Evolutionary conservation across 305 asterid species (phyloP).

Genomic region (Andrographis paniculata): DNA sequence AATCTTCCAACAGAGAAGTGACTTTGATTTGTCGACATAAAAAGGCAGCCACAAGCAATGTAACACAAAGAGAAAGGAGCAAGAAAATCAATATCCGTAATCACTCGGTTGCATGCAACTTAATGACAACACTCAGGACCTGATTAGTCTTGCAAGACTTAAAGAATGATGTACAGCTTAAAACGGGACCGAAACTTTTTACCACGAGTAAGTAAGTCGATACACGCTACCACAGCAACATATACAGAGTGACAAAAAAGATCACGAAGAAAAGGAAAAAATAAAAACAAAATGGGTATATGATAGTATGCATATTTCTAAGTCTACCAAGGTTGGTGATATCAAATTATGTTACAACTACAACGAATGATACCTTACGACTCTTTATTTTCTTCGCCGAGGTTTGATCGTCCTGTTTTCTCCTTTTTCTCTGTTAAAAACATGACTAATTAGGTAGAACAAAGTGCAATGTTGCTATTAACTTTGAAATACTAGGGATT

Average conservation of each 20-base stretch:
- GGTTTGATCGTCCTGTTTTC: constrained; percentile 67
- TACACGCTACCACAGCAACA: constrained; percentile 1
- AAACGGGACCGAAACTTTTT: not conserved
- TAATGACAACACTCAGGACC: constrained; percentile 9
- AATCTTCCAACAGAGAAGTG: not conserved
- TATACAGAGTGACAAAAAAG: not conserved
- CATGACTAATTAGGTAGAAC: constrained; percentile 20
- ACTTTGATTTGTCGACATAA: not conserved
- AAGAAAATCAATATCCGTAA: constrained; percentile 4
- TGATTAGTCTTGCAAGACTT: constrained; percentile 12
- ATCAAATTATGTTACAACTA: constrained; percentile 1
- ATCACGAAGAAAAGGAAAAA: too few species aligned
- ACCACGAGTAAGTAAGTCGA: not conserved
- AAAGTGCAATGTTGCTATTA: constrained; percentile 6
- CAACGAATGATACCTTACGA: constrained; percentile 42
- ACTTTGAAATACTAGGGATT: constrained; percentile 12
- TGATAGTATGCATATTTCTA: not conserved
- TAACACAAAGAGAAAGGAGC: constrained; percentile 11
- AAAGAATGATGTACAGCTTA: constrained; percentile 8
- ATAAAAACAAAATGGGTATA: not conserved
- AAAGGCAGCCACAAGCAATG: not conserved
- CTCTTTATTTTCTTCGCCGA: constrained; percentile 59
- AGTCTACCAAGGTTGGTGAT: not conserved
- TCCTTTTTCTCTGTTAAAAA: constrained; percentile 64
- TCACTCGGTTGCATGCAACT: constrained; percentile 13